Evolutionary conservation across 495 filamentous ascomycete genomes (phyloP), one percentile per base, ranked within the genome.

Genomic region (Corynascus novoguineensis): DNA sequence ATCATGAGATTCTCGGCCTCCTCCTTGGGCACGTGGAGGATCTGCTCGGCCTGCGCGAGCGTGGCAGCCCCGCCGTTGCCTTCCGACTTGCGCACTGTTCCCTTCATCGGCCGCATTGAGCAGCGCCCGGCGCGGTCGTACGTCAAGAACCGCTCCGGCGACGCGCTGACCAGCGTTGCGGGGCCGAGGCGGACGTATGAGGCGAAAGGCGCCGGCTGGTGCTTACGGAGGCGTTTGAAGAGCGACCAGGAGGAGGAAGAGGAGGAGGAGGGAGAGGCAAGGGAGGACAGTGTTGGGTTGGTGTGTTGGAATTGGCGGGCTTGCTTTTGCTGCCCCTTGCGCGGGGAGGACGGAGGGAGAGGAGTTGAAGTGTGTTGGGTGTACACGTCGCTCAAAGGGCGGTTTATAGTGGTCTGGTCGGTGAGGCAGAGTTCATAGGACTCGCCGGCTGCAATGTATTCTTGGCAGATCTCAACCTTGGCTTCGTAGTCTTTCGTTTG

Each of bases 1-100:
- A 98, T 97, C 93, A 98, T 98, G 7, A 98, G 81, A 64, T 97
- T 97, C 72, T 98, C 93, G 12, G 93, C 92, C 63, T 85, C 86
- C 65, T 97, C 93, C 66, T 98, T 98, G 12, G 86, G 84, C 1
- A 86, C 79, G 48, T 84, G 77, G 4, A 96, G 80, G 57, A 91
- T 81, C 37, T 69, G 68, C 37, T 81, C 82, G 14, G 92, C 92
- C 60, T 86, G 75, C 12, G 75, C 79, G 40, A 85, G 73, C 1
- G 87, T 92, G 0, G 70, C 48, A 0, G 75, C 73, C 15, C 69
- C 69, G 29, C n/a, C n/a, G n/a, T n/a, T n/a, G n/a, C n/a, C n/a
- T n/a, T 76, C 67, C 0, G 80, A 78, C 65, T 93, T 95, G 49
- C 81, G 81, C 34, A 97, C 89, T 0, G 93, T 98, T 25, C 93